phyloP scores from a whole-genome alignment of 2,329 filamentous ascomycete species.

The Ophiostoma sp. region DNA sequence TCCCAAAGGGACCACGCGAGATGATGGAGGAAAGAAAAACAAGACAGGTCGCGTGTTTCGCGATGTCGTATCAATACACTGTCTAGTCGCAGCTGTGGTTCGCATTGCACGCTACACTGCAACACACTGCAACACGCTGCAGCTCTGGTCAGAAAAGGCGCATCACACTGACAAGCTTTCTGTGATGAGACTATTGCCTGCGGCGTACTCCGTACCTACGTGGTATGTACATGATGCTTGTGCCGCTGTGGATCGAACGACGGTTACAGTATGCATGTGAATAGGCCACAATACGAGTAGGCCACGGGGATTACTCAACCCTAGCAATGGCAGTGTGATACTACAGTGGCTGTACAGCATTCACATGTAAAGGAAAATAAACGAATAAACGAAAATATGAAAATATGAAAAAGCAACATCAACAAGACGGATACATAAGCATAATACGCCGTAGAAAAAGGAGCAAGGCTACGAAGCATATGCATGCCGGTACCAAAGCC shows the following conservation, averaged over 20 bases:
- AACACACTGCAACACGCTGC: not conserved
- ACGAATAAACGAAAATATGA: too few species aligned
- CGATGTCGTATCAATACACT: not conserved
- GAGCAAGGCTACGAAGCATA: not conserved
- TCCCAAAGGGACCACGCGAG: not conserved
- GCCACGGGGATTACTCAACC: not conserved
- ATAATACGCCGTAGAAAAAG: not conserved
- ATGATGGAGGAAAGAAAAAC: not conserved
- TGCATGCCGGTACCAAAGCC: not conserved
- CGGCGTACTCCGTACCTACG: too few species aligned
- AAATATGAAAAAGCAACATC: too few species aligned
- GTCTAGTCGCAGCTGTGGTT: not conserved
- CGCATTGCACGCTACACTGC: not conserved
- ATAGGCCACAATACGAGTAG: too few species aligned
- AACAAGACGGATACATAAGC: not conserved
- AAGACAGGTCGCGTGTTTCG: not conserved
- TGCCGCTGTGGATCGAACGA: not conserved
- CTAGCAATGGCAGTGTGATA: not conserved
- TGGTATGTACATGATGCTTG: not conserved
- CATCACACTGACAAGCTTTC: not conserved
- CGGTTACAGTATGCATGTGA: not conserved
- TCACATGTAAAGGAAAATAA: not conserved
- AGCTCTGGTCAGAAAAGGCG: not conserved
- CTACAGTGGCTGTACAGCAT: not conserved
- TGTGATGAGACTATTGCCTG: too few species aligned